Evolutionary conservation across 2,329 filamentous ascomycete genomes (phyloP).

Genomic region (Xylaria sp.): DNA sequence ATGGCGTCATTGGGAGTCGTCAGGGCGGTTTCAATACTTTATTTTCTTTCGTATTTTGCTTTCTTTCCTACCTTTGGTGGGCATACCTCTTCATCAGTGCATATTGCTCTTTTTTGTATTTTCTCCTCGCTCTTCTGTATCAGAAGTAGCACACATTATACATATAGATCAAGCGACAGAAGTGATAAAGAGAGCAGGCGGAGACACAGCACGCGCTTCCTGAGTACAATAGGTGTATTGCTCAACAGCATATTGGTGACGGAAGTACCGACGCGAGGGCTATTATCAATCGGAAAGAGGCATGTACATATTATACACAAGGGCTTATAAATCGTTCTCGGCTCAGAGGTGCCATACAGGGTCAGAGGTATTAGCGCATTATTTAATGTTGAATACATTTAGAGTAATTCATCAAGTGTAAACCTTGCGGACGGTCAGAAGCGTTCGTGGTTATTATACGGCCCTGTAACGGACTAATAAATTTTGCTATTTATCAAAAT

Average conservation of each 20-base stretch:
- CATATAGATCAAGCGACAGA: conserved; percentile 7
- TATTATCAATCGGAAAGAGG: not conserved
- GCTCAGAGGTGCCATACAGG: not conserved
- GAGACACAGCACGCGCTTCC: not conserved
- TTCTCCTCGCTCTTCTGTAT: not conserved
- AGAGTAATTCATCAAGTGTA: not conserved
- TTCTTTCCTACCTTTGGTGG: not conserved
- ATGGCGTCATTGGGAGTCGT: conserved; percentile 28
- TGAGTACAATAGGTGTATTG: not conserved
- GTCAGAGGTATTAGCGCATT: not conserved
- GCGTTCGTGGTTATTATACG: not conserved
- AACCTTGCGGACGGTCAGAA: not conserved
- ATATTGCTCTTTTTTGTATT: conserved; percentile 13
- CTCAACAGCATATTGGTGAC: not conserved
- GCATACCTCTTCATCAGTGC: conserved; percentile 4
- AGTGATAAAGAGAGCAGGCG: not conserved
- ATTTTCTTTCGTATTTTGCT: not conserved
- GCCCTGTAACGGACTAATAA: not conserved
- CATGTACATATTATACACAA: conserved; percentile 12
- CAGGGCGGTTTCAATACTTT: conserved; percentile 16
- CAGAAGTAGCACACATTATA: not conserved
- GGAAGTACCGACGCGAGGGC: not conserved
- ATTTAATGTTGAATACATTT: not conserved
- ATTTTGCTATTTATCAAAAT: not conserved
- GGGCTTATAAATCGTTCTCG: not conserved